Conservation (phyloP, 371 early-diverging fungal species). For the Choanephora cucurbitarum region DNA sequence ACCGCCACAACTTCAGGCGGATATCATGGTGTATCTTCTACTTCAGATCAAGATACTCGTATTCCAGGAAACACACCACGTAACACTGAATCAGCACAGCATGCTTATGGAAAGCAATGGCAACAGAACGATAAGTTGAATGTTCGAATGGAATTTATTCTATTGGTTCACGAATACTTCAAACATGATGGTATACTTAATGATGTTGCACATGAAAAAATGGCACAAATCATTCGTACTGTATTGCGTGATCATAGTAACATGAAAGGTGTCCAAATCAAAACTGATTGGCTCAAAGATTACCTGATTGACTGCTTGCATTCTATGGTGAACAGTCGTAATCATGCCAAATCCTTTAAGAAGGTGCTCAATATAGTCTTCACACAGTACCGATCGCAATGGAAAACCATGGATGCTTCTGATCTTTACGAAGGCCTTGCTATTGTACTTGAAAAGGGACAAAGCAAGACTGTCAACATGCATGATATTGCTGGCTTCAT, state of each 20-base stretch:
- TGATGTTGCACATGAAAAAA: constrained; percentile 54
- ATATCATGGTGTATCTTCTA: constrained; percentile 14
- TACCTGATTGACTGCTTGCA: constrained; percentile 46
- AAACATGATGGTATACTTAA: constrained; percentile 51
- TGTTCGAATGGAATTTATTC: constrained; percentile 59
- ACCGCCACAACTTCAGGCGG: constrained; percentile 1
- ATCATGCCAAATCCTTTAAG: constrained; percentile 45
- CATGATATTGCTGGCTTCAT: constrained; percentile 46
- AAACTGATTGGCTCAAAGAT: constrained; percentile 60
- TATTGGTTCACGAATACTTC: constrained; percentile 52
- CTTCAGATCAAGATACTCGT: background rate
- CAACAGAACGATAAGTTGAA: constrained; percentile 66
- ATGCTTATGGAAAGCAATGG: constrained; percentile 67
- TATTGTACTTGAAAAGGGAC: constrained; percentile 44
- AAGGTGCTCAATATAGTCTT: constrained; percentile 49
- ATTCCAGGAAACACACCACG: background rate
- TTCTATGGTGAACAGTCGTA: constrained; percentile 39
- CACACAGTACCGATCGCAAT: constrained; percentile 45
- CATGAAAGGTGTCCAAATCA: constrained; percentile 39
- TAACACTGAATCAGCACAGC: constrained; percentile 36
- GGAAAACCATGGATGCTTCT: constrained; percentile 55
- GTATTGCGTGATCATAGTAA: constrained; percentile 56
- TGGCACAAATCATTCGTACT: constrained; percentile 53
- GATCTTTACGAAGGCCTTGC: constrained; percentile 56
- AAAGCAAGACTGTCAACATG: constrained; percentile 43